Conservation (phyloP, 2,329 filamentous ascomycete species). For the Pleurostoma richardsiae region DNA sequence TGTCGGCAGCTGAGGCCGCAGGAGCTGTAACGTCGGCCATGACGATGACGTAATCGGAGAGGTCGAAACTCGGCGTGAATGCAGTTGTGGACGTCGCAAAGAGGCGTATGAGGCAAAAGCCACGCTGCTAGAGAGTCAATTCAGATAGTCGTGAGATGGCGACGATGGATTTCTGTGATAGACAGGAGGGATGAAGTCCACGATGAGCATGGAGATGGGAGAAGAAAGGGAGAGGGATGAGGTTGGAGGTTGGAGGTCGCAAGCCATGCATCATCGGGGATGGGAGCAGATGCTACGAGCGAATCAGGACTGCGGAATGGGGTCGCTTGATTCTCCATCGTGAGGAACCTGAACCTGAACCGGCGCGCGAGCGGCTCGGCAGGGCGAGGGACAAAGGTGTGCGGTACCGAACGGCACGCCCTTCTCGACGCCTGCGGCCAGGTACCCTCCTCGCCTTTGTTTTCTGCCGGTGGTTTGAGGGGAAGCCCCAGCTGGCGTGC, state of each 20-base stretch:
- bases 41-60: conserved; percentile 10
- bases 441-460: no score
- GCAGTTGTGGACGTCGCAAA: background rate
- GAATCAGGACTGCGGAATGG: no score
- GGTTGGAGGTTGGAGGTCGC: background rate
- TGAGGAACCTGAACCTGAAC: no score
- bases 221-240: background rate
- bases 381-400: no score
- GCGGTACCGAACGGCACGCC: no score
- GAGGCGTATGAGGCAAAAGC: background rate
- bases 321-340: no score
- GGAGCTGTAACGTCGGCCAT: conserved; percentile 10
- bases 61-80: background rate
- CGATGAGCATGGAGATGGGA: background rate
- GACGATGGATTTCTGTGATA: background rate
- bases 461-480: no score
- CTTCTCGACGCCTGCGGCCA: no score
- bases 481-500: no score
- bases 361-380: no score
- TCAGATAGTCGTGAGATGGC: background rate
- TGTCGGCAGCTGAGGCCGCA: conserved; percentile 7
- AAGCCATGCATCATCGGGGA: no score
- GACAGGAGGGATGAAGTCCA: background rate
- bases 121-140: background rate
- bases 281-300: no score